Base-by-base conservation (phyloP, 192 early-diverging fungal genomes). In the Coemansia sp. region DNA sequence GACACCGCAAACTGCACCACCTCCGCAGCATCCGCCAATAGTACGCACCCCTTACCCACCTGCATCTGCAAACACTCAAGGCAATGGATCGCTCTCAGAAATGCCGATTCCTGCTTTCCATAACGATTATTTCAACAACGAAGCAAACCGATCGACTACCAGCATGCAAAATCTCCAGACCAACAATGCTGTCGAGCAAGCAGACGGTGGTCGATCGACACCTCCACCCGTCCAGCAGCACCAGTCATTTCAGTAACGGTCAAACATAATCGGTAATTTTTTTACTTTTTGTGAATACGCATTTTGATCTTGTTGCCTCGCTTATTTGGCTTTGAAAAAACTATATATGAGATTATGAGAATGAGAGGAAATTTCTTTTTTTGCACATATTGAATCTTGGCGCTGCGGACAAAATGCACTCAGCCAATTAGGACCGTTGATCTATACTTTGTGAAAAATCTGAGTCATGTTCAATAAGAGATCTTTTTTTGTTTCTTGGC, bases 11-110 rank as follows among this genome's bases (percentile, higher is more conserved):
- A 18, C 30, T 55, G 52, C n/a, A n/a, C 10, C 52, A 25, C 10
- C 52, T 30, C 14, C 25, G 29, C 52, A 55, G 52, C 52, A 55
- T 28, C 52, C 52, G 3, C 52, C 25, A 31, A 29, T 55, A 31
- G 52, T 55, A 31, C 52, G 52, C 22, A 55, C 52, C 11, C 52
- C 52, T 31, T 55, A 55, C 52, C 52, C 52, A 7, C 28, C 52
- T 25, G 52, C 52, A 7, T 30, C 52, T 31, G 52, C 52, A 25
- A 55, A 31, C 28, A 31, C 30, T 28, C 52, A 55, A 14, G 52
- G 52, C 5, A 16, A 55, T 25, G 25, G 28, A 7, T 16, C 28
- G 8, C 28, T 31, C 10, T 31, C 52, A 25, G 52, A 55, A 28
- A 55, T 30, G 6, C 30, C 52, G 10, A 55, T 28, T 1, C 52